Evolutionary conservation across 1,284 basidiomycete genomes (phyloP).

Genomic region (Rhodotorula sp.): DNA sequence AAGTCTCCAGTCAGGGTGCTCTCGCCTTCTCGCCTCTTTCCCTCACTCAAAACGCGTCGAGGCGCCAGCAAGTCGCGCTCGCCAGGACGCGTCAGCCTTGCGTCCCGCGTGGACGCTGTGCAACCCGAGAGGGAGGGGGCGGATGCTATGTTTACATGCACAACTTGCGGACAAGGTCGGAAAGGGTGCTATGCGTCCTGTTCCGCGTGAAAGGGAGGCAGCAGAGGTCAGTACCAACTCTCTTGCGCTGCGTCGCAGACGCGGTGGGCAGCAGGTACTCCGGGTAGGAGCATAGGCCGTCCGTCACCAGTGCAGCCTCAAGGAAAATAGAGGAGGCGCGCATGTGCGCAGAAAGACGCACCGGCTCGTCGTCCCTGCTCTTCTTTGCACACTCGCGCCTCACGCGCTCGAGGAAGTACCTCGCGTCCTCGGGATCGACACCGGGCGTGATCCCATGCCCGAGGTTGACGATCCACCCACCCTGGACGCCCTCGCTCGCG

Average conservation of each 20-base stretch:
- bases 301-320: too few relatives aligned
- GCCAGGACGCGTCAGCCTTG: not conserved
- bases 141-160: not conserved
- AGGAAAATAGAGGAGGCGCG: not conserved
- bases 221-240: not conserved
- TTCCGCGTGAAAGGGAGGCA: not conserved
- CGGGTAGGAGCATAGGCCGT: too few relatives aligned
- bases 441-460: slow-evolving; percentile 97
- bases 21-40: not conserved
- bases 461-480: slow-evolving; percentile 91
- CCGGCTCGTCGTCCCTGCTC: slow-evolving; percentile 25
- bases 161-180: not conserved
- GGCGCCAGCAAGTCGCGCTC: not conserved
- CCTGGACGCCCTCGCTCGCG: slow-evolving; percentile 57
- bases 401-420: slow-evolving; percentile 86
- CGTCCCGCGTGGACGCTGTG: not conserved
- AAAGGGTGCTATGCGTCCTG: not conserved
- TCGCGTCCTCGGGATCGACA: slow-evolving; percentile 86
- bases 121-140: not conserved
- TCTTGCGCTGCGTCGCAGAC: too few relatives aligned
- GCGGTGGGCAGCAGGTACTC: too few relatives aligned
- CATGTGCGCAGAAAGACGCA: not conserved
- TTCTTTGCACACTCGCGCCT: slow-evolving; percentile 49
- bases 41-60: not conserved
- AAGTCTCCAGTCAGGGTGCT: too few relatives aligned